Conservation (phyloP, 169 alveolate genomes). For the Plasmodium reichenowi region DNA sequence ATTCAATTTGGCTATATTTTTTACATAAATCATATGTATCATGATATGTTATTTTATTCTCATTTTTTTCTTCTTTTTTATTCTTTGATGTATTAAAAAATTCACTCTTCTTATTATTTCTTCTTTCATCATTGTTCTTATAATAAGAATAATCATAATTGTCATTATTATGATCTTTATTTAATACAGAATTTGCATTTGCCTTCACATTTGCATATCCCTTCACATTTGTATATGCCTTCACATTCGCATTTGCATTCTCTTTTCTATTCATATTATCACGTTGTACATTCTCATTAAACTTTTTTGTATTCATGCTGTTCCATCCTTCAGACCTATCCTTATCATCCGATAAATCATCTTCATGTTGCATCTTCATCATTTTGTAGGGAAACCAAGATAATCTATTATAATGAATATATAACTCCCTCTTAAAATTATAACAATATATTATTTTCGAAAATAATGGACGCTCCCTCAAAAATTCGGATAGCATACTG, state of each 20-base stretch:
- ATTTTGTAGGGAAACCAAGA: too few relatives aligned
- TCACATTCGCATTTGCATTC: too few relatives aligned
- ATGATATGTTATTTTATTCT: background rate
- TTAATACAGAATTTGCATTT: too few relatives aligned
- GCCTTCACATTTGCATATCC: too few relatives aligned
- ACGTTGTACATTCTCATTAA: too few relatives aligned
- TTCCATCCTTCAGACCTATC: too few relatives aligned
- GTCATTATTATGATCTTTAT: too few relatives aligned
- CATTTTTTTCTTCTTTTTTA: background rate
- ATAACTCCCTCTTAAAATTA: conserved; percentile 9
- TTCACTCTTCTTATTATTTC: background rate
- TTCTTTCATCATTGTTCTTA: background rate
- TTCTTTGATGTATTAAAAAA: background rate
- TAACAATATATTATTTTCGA: conserved; percentile 19
- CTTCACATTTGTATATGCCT: too few relatives aligned
- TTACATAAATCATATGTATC: background rate
- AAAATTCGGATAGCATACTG: conserved; percentile 1
- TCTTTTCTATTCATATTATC: too few relatives aligned
- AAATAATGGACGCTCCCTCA: background rate
- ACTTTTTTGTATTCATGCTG: too few relatives aligned
- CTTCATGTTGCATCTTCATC: too few relatives aligned
- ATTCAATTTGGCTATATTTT: conserved; percentile 26
- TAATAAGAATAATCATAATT: background rate
- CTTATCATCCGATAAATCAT: too few relatives aligned
- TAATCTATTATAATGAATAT: background rate